Percentiles rank a stretch among this genome's conserved stretches.
Evolutionary conservation across 305 asterid genomes (phyloP).

Genomic region (Ilex paraguariensis): DNA sequence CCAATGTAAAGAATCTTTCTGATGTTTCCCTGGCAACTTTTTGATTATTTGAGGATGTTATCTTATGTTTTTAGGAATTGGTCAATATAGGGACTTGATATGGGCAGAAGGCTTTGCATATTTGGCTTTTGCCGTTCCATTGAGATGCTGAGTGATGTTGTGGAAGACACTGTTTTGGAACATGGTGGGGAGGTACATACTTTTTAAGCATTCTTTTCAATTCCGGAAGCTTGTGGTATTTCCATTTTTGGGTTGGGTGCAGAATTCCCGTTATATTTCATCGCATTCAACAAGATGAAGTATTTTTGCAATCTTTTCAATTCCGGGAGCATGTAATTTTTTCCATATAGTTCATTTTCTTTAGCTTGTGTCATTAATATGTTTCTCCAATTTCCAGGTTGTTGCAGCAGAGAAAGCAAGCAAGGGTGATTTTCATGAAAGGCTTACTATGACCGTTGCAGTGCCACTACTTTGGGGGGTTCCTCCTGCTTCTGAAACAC

Average conservation of each 20-base stretch:
- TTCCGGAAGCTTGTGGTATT: too few relatives aligned
- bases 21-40: slow-evolving; percentile 10
- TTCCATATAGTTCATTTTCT: too few relatives aligned
- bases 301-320: too few relatives aligned
- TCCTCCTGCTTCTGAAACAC: slow-evolving; percentile 92
- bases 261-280: too few relatives aligned
- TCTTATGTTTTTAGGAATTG: slow-evolving; percentile 12
- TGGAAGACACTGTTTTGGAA: slow-evolving; percentile 95
- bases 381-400: slow-evolving; percentile 37
- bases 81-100: slow-evolving; percentile 67
- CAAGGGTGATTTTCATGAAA: slow-evolving; percentile 75
- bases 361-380: not conserved
- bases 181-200: slow-evolving; percentile 92
- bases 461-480: slow-evolving; percentile 97
- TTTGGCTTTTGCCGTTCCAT: slow-evolving; percentile 91
- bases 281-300: too few relatives aligned
- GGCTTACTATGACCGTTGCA: slow-evolving; percentile 84
- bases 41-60: not conserved
- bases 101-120: slow-evolving; percentile 84
- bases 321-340: too few relatives aligned
- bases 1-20: slow-evolving; percentile 52
- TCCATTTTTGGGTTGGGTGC: too few relatives aligned
- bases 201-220: not conserved
- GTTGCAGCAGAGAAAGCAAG: slow-evolving; percentile 74
- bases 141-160: slow-evolving; percentile 96